Evolutionary conservation across 2,329 filamentous ascomycete genomes (phyloP).

Genomic region (Ceratocystis harringtonii): DNA sequence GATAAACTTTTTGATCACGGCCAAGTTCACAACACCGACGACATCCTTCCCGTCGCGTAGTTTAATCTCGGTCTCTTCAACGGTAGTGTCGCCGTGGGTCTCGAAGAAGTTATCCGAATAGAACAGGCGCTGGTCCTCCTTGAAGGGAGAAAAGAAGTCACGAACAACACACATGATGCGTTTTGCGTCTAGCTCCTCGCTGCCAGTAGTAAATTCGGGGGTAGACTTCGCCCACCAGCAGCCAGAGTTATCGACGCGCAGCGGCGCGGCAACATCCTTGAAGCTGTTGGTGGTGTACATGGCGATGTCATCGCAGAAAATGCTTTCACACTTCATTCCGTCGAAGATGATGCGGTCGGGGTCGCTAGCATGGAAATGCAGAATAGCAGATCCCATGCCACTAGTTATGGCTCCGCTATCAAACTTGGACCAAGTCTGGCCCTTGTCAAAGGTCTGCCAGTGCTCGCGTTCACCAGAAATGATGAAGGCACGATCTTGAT

Average conservation of each 20-base stretch:
- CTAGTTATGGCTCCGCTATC: conserved; percentile 43
- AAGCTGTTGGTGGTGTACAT: conserved; percentile 81
- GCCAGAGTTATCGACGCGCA: conserved; percentile 54
- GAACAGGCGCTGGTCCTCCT: conserved; percentile 61
- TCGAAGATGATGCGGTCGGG: conserved; percentile 77
- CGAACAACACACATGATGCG: conserved; percentile 68
- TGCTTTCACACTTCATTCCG: conserved; percentile 50
- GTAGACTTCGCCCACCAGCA: conserved; percentile 82
- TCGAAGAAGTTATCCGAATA: conserved; percentile 76
- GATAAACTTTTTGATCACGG: conserved; percentile 71
- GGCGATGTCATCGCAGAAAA: conserved; percentile 47
- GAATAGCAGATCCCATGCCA: conserved; percentile 32
- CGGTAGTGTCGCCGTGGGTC: conserved; percentile 28
- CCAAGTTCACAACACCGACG: conserved; percentile 66
- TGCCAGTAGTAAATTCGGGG: conserved; percentile 54
- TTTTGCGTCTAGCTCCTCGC: conserved; percentile 48
- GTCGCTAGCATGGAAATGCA: conserved; percentile 73
- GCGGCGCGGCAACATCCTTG: conserved; percentile 44
- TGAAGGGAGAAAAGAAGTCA: conserved; percentile 54
- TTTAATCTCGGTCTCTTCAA: conserved; percentile 57
- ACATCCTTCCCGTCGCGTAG: conserved; percentile 61
- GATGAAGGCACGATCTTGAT: conserved; percentile 65
- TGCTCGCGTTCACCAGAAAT: conserved; percentile 55
- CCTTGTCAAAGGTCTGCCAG: conserved; percentile 71
- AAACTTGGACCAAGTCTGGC: conserved; percentile 68